These are phyloP conservation scores for Coemansia sp. DNA, from an alignment of 192 early-diverging fungal genomes.

Conservation along the genomic window DNA sequence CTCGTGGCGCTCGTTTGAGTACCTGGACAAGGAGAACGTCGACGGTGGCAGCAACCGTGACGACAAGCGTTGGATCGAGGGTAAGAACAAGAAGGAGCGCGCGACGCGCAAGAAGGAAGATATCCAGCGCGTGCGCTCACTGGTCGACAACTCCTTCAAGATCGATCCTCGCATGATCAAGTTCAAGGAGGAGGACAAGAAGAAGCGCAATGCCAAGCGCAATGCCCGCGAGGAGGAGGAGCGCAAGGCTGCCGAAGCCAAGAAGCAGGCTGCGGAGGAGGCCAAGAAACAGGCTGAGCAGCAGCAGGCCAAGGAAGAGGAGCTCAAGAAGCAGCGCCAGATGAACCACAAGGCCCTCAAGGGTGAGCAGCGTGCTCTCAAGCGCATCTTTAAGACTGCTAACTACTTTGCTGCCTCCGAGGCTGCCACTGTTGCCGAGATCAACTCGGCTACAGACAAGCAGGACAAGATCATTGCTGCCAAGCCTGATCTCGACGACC, in stretches of 20 bases:
- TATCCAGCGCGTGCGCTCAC: conserved; percentile 77
- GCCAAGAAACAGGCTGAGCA: conserved; percentile 61
- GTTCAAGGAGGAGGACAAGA: conserved; percentile 90
- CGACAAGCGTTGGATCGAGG: conserved; percentile 93
- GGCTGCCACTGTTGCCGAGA: conserved; percentile 56
- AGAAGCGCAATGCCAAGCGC: conserved; percentile 87
- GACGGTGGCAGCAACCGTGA: conserved; percentile 90
- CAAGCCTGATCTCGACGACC: conserved; percentile 59
- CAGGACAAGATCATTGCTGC: conserved; percentile 75
- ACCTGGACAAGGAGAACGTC: conserved; percentile 94
- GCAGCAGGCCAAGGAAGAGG: conserved; percentile 65
- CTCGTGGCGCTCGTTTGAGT: conserved; percentile 98
- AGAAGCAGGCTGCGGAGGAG: conserved; percentile 59
- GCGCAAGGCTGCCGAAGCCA: conserved; percentile 42
- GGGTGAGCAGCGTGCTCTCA: conserved; percentile 90
- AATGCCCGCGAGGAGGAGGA: conserved; percentile 78
- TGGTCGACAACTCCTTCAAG: conserved; percentile 83
- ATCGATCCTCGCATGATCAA: conserved; percentile 86
- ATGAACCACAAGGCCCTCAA: conserved; percentile 81
- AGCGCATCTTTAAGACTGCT: conserved; percentile 71
- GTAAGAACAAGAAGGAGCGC: conserved; percentile 92
- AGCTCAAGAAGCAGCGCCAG: conserved; percentile 83
- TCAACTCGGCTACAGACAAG: conserved; percentile 71
- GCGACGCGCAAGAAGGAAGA: conserved; percentile 97
- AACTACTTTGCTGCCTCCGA: conserved; percentile 73